Evolutionary conservation across 164 flowering plant genomes (phyloP).

Genomic region (Vitis amurensis): DNA sequence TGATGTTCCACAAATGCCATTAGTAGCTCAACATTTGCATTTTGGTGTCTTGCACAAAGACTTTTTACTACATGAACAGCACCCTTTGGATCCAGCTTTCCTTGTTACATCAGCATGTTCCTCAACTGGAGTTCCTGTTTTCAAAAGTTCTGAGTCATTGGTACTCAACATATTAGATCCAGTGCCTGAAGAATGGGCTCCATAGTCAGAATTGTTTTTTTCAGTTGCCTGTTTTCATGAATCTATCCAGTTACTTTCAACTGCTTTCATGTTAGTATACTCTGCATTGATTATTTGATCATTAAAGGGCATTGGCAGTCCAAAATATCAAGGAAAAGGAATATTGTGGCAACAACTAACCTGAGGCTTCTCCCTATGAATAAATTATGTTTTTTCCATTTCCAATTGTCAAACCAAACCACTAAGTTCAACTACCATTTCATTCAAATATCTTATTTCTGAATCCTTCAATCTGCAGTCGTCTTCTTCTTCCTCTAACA

Average conservation of each 20-base stretch:
- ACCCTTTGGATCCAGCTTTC: constrained; percentile 19
- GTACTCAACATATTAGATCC: background rate
- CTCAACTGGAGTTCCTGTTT: constrained; percentile 22
- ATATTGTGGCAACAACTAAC: constrained; percentile 28
- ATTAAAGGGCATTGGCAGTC: too few relatives aligned
- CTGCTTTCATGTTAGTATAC: constrained; percentile 23
- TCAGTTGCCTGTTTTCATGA: constrained; percentile 22
- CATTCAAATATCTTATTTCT: constrained; percentile 68
- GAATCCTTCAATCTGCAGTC: constrained; percentile 78
- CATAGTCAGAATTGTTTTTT: constrained; percentile 39
- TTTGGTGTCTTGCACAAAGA: constrained; percentile 73
- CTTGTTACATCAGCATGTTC: background rate
- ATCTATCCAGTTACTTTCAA: constrained; percentile 46
- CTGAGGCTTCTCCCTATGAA: constrained; percentile 47
- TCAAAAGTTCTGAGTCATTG: constrained; percentile 12
- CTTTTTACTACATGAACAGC: constrained; percentile 64
- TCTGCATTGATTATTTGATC: constrained; percentile 20
- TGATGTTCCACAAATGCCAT: too few relatives aligned
- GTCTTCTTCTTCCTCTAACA: constrained; percentile 69
- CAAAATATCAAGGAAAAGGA: background rate
- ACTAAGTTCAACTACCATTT: constrained; percentile 63
- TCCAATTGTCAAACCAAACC: constrained; percentile 58
- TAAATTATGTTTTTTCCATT: constrained; percentile 56
- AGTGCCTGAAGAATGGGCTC: constrained; percentile 9
- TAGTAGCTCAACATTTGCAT: constrained; percentile 83